Conservation (phyloP, 495 filamentous ascomycete genomes). For the Penicillium silybi region DNA sequence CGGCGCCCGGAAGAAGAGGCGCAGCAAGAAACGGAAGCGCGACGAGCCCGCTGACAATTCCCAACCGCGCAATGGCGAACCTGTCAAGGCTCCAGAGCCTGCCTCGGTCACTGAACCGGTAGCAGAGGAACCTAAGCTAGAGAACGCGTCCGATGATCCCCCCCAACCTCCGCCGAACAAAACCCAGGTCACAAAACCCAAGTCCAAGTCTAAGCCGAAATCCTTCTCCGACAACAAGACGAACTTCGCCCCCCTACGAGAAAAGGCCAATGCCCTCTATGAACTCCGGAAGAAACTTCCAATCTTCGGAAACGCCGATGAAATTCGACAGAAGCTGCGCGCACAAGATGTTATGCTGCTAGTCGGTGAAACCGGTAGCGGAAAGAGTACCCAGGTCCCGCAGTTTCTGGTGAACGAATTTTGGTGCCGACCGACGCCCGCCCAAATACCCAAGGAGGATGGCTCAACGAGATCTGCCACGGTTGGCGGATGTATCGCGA, state of each 20-base stretch:
- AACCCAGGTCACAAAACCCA: constrained; percentile 6
- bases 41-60: constrained; percentile 23
- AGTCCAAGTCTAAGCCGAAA: constrained; percentile 14
- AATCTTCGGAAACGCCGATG: constrained; percentile 68
- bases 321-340: constrained; percentile 62
- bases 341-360: constrained; percentile 76
- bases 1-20: constrained; percentile 23
- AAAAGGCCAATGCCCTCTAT: constrained; percentile 47
- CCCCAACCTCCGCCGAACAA: background rate
- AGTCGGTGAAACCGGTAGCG: constrained; percentile 91
- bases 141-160: background rate
- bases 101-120: background rate
- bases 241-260: constrained; percentile 35
- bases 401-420: constrained; percentile 78
- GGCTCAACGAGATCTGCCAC: constrained; percentile 44
- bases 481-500: constrained; percentile 85
- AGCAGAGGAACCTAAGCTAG: background rate
- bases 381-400: constrained; percentile 95
- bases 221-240: constrained; percentile 20
- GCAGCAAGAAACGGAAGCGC: constrained; percentile 45
- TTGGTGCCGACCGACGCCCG: constrained; percentile 65
- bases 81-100: background rate
- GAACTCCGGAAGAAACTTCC: constrained; percentile 64
- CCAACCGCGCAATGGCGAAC: constrained; percentile 1
- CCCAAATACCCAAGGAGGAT: constrained; percentile 40